A percentile compares a stretch with the other conserved stretches of the same genome.
phyloP scores from a whole-genome alignment of 2,329 filamentous ascomycete species.

The Rhinocladiella similis region DNA sequence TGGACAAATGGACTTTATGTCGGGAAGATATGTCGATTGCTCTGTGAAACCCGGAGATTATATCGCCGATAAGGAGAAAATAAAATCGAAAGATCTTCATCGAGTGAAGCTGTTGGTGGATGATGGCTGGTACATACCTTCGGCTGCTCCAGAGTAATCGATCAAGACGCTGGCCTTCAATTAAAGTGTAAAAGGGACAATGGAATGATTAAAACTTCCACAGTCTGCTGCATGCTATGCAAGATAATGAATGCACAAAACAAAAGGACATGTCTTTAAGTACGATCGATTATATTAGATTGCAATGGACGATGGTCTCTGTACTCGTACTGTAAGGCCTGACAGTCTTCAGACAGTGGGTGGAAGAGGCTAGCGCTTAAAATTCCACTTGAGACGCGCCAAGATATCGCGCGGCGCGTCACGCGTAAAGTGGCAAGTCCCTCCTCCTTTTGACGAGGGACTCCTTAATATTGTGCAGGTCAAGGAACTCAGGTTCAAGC shows the following conservation, averaged over 20 bases:
- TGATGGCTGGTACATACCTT: constrained; percentile 18
- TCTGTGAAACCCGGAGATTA: constrained; percentile 17
- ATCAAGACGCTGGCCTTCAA: not conserved
- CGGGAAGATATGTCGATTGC: constrained; percentile 21
- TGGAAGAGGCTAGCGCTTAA: not conserved
- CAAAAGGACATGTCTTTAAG: too few relatives aligned
- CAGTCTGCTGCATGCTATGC: not conserved
- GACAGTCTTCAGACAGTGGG: too few relatives aligned
- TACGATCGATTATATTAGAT: not conserved
- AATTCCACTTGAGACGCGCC: not conserved
- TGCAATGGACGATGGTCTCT: not conserved
- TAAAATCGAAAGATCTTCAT: constrained; percentile 17
- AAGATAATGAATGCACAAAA: not conserved
- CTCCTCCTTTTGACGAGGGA: not conserved
- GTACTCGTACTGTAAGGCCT: too few relatives aligned
- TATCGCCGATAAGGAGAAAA: constrained; percentile 18
- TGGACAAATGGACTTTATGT: constrained; percentile 23
- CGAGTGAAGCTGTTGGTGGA: constrained; percentile 20
- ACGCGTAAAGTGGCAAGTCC: too few relatives aligned
- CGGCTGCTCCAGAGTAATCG: not conserved
- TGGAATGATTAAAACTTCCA: not conserved
- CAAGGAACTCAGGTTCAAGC: not conserved
- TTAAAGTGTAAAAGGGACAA: not conserved
- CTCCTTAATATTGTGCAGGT: not conserved
- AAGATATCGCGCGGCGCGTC: too few relatives aligned